phyloP scores from a whole-genome alignment of 768 basidiomycete species.

The Lactifluus pinguis region DNA sequence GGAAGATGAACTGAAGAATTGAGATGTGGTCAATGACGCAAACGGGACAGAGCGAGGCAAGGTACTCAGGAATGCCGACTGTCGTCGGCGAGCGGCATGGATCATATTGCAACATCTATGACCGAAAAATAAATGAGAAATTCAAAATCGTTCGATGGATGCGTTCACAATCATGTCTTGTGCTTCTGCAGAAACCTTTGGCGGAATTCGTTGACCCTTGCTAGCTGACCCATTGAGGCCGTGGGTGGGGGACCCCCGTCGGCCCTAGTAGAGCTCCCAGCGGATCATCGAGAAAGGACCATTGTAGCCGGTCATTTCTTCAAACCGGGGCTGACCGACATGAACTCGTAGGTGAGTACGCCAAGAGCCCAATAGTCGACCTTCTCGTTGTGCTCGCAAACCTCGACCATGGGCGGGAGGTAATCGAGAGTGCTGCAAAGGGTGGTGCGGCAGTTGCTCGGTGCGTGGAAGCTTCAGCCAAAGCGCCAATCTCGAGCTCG shows the following conservation, averaged over 20 bases:
- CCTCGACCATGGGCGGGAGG: constrained; percentile 96
- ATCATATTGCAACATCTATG: constrained; percentile 62
- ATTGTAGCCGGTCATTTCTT: constrained; percentile 68
- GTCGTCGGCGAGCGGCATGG: constrained; percentile 36
- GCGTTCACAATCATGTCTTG: constrained; percentile 40
- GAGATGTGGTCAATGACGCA: too few species aligned
- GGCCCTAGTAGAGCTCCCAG: constrained; percentile 1
- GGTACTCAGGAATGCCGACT: constrained; percentile 36
- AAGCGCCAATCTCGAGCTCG: constrained; percentile 96
- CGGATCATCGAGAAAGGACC: constrained; percentile 34
- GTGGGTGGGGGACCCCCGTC: constrained; percentile 4
- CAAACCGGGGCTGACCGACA: constrained; percentile 83
- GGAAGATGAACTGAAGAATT: too few species aligned
- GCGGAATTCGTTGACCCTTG: constrained; percentile 59
- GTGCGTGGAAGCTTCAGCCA: constrained; percentile 97
- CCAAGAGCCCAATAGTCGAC: constrained; percentile 97
- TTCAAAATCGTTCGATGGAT: too few species aligned
- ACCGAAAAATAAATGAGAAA: background rate
- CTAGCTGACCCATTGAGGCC: constrained; percentile 44
- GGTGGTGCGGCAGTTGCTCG: constrained; percentile 80
- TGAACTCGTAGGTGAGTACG: constrained; percentile 93
- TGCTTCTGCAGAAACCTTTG: constrained; percentile 35
- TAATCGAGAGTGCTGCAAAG: constrained; percentile 96
- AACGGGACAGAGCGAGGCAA: too few species aligned
- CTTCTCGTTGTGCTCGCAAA: constrained; percentile 77